These are phyloP conservation scores for Globisporangium nagaii DNA, from an alignment of 352 stramenopile genomes.

Conservation along the genomic window DNA sequence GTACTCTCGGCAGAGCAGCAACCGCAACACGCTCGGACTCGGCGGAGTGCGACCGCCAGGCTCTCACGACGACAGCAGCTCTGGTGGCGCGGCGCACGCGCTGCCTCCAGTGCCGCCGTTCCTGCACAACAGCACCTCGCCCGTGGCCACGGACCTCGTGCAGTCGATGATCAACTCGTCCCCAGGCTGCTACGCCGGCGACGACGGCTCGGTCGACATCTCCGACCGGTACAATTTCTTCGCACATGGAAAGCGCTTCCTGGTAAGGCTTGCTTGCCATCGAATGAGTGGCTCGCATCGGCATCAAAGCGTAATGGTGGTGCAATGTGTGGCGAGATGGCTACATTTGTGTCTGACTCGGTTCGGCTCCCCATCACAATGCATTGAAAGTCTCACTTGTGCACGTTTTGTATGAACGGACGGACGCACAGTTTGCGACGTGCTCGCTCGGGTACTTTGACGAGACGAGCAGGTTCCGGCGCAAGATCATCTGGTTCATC, in stretches of 20 bases:
- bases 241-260: slow-evolving; percentile 40
- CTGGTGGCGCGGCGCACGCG: neutral
- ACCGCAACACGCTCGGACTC: neutral
- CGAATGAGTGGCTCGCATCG: neutral
- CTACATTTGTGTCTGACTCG: no score
- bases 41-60: neutral
- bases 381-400: no score
- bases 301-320: neutral
- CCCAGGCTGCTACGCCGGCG: slow-evolving; percentile 38
- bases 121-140: neutral
- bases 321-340: neutral
- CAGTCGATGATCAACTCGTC: slow-evolving; percentile 9
- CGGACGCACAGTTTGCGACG: slow-evolving; percentile 26
- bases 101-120: neutral
- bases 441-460: slow-evolving; percentile 47
- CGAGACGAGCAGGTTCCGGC: slow-evolving; percentile 37
- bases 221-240: slow-evolving; percentile 58
- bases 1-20: neutral
- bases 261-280: slow-evolving; percentile 10
- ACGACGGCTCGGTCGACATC: slow-evolving; percentile 48
- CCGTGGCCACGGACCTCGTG: neutral
- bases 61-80: neutral
- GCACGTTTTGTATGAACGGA: neutral
- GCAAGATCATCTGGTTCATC: slow-evolving; percentile 38
- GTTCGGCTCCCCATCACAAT: no score